Evolutionary conservation across 331 rosid genomes (phyloP).

Genomic region (Rhamnella rubrinervis): DNA sequence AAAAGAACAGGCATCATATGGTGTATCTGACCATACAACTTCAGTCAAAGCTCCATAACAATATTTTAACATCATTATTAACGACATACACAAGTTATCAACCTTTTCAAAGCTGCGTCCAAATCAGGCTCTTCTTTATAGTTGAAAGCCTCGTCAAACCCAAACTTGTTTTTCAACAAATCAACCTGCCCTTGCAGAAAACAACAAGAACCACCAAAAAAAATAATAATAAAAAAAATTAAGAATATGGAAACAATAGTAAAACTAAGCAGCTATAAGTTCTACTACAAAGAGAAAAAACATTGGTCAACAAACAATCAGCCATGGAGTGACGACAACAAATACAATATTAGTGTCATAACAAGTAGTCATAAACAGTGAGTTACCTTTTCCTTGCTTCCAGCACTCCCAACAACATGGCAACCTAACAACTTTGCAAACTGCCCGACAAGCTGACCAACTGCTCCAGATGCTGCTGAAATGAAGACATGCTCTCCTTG

Average conservation of each 20-base stretch:
- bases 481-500: conserved; percentile 17
- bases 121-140: conserved; percentile 24
- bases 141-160: conserved; percentile 24
- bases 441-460: conserved; percentile 27
- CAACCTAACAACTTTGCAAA: conserved; percentile 19
- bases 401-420: conserved; percentile 25
- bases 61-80: background rate
- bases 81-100: background rate
- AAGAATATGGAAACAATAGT: no score
- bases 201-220: background rate
- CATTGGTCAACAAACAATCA: no score
- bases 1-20: no score
- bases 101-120: conserved; percentile 21
- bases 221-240: background rate
- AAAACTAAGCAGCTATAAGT: no score
- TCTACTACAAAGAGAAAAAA: no score
- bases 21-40: no score
- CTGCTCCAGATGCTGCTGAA: conserved; percentile 22
- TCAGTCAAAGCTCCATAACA: background rate
- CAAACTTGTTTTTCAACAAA: conserved; percentile 23
- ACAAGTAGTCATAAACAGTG: no score
- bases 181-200: conserved; percentile 7
- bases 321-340: no score
- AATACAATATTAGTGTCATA: no score
- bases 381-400: conserved; percentile 15